phyloP scores from a whole-genome alignment of 768 basidiomycete species.

The Boletus barrowsii region DNA sequence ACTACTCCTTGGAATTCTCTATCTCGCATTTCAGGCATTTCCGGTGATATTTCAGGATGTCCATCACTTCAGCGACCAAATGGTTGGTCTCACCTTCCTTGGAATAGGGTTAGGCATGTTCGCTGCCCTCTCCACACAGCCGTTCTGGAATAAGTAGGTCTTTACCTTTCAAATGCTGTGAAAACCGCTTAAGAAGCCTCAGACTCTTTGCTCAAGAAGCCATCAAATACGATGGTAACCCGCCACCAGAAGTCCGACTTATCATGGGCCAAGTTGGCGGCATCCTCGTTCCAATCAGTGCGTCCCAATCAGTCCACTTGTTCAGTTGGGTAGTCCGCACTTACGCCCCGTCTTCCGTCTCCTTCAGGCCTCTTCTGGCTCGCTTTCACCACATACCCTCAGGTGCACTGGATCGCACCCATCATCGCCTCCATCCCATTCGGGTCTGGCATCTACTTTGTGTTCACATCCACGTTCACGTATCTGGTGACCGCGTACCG shows the following conservation, averaged over 20 bases:
- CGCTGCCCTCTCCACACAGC: conserved; percentile 35
- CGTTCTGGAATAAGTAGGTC: conserved; percentile 42
- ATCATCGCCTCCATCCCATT: conserved; percentile 46
- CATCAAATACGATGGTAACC: conserved; percentile 38
- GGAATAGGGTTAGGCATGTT: conserved; percentile 51
- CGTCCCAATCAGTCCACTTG: conserved; percentile 7
- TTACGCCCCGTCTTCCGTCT: not conserved
- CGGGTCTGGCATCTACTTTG: conserved; percentile 56
- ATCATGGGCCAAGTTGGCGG: conserved; percentile 69
- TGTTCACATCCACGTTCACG: conserved; percentile 68
- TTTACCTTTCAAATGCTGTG: not conserved
- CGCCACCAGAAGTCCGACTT: conserved; percentile 66
- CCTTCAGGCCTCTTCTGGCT: conserved; percentile 47
- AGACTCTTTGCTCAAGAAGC: conserved; percentile 41
- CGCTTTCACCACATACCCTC: conserved; percentile 50
- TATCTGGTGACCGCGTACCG: conserved; percentile 52
- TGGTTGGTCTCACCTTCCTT: conserved; percentile 46
- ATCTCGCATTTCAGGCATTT: conserved; percentile 55
- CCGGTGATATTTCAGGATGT: conserved; percentile 47
- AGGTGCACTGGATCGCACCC: conserved; percentile 47
- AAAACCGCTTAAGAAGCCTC: not conserved
- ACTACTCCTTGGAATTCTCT: conserved; percentile 42
- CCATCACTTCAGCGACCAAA: conserved; percentile 54
- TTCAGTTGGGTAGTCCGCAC: not conserved
- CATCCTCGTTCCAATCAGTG: conserved; percentile 59